Evolutionary conservation across 257 asterid species (phyloP).

Genomic region (Nicotiana tomentosiformis): DNA sequence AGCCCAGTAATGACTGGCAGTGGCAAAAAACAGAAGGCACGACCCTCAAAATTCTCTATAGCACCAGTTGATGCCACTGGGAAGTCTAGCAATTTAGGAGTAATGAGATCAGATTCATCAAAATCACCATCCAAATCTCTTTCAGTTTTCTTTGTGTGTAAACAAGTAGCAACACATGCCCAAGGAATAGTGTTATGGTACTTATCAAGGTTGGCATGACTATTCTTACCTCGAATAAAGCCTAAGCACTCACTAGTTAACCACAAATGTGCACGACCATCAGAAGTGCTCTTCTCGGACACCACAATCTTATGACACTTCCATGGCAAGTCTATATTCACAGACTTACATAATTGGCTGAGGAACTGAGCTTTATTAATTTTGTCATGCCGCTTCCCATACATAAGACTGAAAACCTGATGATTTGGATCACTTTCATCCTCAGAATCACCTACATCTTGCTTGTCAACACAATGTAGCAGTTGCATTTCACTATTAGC

Average conservation of each 20-base stretch:
- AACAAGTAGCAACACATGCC: slow-evolving; percentile 85
- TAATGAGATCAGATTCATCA: slow-evolving; percentile 30
- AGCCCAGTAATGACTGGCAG: slow-evolving; percentile 87
- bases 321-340: slow-evolving; percentile 58
- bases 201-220: slow-evolving; percentile 40
- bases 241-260: slow-evolving; percentile 78
- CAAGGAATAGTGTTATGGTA: slow-evolving; percentile 71
- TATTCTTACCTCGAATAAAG: slow-evolving; percentile 37
- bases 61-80: slow-evolving; percentile 34
- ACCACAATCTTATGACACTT: slow-evolving; percentile 83
- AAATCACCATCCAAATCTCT: slow-evolving; percentile 22
- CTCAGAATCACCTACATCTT: slow-evolving; percentile 50
- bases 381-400: slow-evolving; percentile 49
- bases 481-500: slow-evolving; percentile 73
- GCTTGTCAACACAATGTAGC: slow-evolving; percentile 71
- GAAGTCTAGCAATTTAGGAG: slow-evolving; percentile 40
- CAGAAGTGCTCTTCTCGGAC: slow-evolving; percentile 58
- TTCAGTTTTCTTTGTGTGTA: slow-evolving; percentile 44
- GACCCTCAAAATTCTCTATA: slow-evolving; percentile 61
- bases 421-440: slow-evolving; percentile 53
- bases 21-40: slow-evolving; percentile 93
- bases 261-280: slow-evolving; percentile 66
- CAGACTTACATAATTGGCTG: slow-evolving; percentile 54
- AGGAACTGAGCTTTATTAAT: slow-evolving; percentile 62
- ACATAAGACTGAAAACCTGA: slow-evolving; percentile 61